Conservation (phyloP, 768 basidiomycete species). For the Phanerodontia chrysosporium region DNA sequence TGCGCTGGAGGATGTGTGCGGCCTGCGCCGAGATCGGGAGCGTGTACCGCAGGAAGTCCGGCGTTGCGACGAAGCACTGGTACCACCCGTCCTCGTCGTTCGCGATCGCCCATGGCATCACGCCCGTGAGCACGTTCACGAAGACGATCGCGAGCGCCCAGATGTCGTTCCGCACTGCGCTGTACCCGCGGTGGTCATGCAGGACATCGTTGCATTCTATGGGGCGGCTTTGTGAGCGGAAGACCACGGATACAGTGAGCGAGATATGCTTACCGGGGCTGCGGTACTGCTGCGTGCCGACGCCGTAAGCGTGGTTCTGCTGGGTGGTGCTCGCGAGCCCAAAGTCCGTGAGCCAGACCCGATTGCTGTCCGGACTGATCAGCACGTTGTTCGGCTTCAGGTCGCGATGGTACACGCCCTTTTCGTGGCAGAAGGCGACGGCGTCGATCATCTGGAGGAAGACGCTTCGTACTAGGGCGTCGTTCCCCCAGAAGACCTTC, state of each 20-base stretch:
- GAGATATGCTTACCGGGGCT: constrained; percentile 18
- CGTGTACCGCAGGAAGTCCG: constrained; percentile 5
- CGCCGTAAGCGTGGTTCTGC: constrained; percentile 39
- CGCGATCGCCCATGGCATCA: constrained; percentile 47
- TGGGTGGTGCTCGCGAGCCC: constrained; percentile 25
- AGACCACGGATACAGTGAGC: not conserved
- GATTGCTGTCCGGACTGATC: constrained; percentile 33
- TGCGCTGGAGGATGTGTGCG: constrained; percentile 5
- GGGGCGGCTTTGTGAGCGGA: not conserved
- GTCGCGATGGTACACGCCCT: constrained; percentile 53
- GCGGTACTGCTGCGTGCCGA: constrained; percentile 42
- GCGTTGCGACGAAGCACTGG: constrained; percentile 1
- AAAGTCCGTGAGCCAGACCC: constrained; percentile 45
- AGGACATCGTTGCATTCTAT: constrained; percentile 1
- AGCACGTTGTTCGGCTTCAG: constrained; percentile 54
- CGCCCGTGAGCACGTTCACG: constrained; percentile 43
- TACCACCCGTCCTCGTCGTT: constrained; percentile 13
- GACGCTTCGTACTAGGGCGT: constrained; percentile 40
- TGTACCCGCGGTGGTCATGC: constrained; percentile 9
- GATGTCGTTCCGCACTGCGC: constrained; percentile 29
- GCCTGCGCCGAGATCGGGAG: constrained; percentile 13
- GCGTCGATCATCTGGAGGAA: constrained; percentile 56
- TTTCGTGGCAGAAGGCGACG: constrained; percentile 44
- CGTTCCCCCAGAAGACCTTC: constrained; percentile 36
- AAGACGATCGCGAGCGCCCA: constrained; percentile 38